Base-by-base conservation (phyloP, 2,329 filamentous ascomycete species). In the Ceratocystis variospora region DNA sequence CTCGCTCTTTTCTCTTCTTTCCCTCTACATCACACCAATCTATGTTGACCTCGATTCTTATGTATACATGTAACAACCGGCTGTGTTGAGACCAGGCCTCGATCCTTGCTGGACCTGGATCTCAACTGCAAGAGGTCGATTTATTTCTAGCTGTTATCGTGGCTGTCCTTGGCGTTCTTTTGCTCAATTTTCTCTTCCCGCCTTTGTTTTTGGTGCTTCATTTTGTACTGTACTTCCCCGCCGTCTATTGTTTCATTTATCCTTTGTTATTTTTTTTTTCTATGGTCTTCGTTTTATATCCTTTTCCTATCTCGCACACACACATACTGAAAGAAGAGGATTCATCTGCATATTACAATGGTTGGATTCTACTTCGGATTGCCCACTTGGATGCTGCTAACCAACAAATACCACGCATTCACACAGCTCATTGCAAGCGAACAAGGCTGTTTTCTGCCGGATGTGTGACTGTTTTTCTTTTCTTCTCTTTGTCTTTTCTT, bases 11-110 rank as follows among this genome's bases (percentile, higher is more conserved):
- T 5, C 22, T 41, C n/a, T 19, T 10, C 48, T 25, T 7, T 0
- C 37, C 12, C 37, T 41, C 10, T 15, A 41, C 37, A 41, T 5
- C n/a, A 50, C 19, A 5, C 48, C 19, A 50, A 22, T 50, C 19
- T 50, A 15, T 44, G 19, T 62, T 31, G 62, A n/a, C 62, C 62
- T 48, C n/a, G 37, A 63, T 62, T 55, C 50, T 63, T 28, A 57
- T 57, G 53, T 48, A 63, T 63, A 63, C 53, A 57, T 57, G 31
- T n/a, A 57, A 57, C 53, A 57, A 33, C 53, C 10, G 28, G 31
- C 53, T 57, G 22, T 17, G 12, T 17, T 28, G 12, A 57, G 53
- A 33, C 53, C 53, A 57, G 53, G 25, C 8, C 31, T 10, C 33
- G 53, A 57, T 57, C 53, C 53, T 57, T 17, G 53, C 53, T 57